phyloP scores from a whole-genome alignment of 1,284 basidiomycete species.

The Malassezia slooffiae region DNA sequence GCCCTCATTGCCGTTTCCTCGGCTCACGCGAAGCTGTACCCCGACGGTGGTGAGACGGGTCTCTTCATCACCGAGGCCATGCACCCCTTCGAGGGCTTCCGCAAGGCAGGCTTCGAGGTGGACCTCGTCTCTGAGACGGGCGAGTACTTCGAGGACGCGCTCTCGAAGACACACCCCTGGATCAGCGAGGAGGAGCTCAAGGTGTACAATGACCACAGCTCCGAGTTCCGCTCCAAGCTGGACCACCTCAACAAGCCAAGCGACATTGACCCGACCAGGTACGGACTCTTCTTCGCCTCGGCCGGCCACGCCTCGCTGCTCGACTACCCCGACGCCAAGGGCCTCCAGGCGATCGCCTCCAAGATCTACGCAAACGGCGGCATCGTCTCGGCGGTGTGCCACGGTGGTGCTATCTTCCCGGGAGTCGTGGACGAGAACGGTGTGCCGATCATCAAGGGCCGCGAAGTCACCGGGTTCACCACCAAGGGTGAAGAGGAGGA shows the following conservation, averaged over 20 bases:
- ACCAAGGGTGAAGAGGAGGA: constrained; percentile 11
- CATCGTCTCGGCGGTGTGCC: constrained; percentile 19
- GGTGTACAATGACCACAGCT: constrained; percentile 4
- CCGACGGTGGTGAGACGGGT: constrained; percentile 8
- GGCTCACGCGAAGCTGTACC: constrained; percentile 4
- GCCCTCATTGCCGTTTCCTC: constrained; percentile 6
- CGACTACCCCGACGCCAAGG: constrained; percentile 14
- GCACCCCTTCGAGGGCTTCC: constrained; percentile 7
- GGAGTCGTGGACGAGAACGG: constrained; percentile 8
- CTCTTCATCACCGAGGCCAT: constrained; percentile 8
- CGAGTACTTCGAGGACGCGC: not conserved
- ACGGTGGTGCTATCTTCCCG: constrained; percentile 14
- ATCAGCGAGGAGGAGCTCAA: constrained; percentile 6
- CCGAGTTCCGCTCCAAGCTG: constrained; percentile 11
- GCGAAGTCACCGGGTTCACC: constrained; percentile 17
- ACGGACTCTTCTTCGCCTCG: constrained; percentile 10
- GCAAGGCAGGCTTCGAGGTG: constrained; percentile 12
- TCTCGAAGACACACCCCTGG: constrained; percentile 8
- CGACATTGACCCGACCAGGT: constrained; percentile 11
- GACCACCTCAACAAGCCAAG: constrained; percentile 6
- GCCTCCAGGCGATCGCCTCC: constrained; percentile 8
- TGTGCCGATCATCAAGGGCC: constrained; percentile 11
- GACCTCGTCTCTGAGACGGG: constrained; percentile 11
- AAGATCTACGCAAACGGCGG: constrained; percentile 17
- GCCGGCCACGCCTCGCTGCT: constrained; percentile 16